Base-by-base conservation (phyloP, 768 basidiomycete genomes). In the Cubamyces sp. region DNA sequence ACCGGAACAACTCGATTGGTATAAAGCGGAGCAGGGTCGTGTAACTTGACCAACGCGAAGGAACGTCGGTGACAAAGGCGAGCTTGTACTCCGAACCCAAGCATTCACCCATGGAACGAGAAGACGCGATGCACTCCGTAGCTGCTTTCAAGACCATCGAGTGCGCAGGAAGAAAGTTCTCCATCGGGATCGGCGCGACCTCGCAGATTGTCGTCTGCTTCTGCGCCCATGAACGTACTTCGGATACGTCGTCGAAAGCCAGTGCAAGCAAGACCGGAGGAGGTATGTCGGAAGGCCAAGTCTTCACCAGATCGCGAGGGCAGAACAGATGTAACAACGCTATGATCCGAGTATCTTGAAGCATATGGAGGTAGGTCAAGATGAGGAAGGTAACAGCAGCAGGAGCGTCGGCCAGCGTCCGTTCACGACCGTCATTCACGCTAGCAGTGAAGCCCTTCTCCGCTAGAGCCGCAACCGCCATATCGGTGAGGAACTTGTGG, bases 191-290 rank as follows among this genome's bases (percentile, higher is more conserved):
- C 9, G 87, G 83, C 18, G 74, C 64, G 5, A 68, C 49, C 51
- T 72, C 74, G 61, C 74, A 78, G 26, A 60, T 56, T 11, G 75
- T 71, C 5, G 79, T 70, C 56, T 87, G 84, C 23, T 71, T 67
- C 58, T 73, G 75, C 1, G 90, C 87, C 88, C 88, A 92, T 18
- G 76, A 76, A 48, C 90, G 81, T 40, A 90, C 76, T 11, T 75
- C 71, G 5, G 70, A 59, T 16, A 78, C 76, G 53, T 81, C 77
- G 57, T 84, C 79, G 63, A 90, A 76, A 25, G 87, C 72, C 14
- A 91, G 77, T 14, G 85, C 71, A 28, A 92, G 75, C 43, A 91
- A 51, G 3, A 86, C 85, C 4, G 87, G 79, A 30, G 90, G 85
- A 54, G 88, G 77, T 23, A 81, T 73, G 59, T 86, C 79, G 6